Evolutionary conservation across 202 grass and related monocot species (phyloP).

Genomic region (Tripidium arundinaceum): DNA sequence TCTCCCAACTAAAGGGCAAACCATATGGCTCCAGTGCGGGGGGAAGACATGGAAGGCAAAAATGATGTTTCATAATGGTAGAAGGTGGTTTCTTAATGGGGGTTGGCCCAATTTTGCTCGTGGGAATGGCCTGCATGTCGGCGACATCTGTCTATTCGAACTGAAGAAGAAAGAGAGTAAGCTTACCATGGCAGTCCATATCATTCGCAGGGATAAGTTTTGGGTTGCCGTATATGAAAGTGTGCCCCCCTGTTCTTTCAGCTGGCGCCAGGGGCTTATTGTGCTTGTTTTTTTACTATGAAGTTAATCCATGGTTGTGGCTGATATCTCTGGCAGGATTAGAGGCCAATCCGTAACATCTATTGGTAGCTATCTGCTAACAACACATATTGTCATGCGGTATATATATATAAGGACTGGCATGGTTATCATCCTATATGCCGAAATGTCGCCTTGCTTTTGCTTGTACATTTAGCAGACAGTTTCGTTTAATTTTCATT

Average conservation of each 20-base stretch:
- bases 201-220: conserved; percentile 26
- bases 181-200: conserved; percentile 43
- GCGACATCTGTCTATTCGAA: conserved; percentile 63
- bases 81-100: neutral
- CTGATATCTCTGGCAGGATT: neutral
- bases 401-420: neutral
- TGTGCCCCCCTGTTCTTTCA: neutral
- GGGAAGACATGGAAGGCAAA: conserved; percentile 29
- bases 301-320: neutral
- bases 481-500: neutral
- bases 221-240: neutral
- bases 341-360: neutral
- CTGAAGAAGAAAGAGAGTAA: conserved; percentile 24
- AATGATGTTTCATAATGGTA: neutral
- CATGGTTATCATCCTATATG: neutral
- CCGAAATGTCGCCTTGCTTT: neutral
- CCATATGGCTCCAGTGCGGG: neutral
- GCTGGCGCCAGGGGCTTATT: neutral
- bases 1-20: conserved; percentile 6
- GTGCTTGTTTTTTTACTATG: neutral
- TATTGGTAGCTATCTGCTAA: neutral
- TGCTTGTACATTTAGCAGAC: neutral
- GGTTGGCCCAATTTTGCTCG: conserved; percentile 46
- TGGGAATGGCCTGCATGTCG: conserved; percentile 45
- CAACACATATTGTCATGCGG: neutral